Conservation (phyloP, 768 basidiomycete genomes). For the Mycena maculata region DNA sequence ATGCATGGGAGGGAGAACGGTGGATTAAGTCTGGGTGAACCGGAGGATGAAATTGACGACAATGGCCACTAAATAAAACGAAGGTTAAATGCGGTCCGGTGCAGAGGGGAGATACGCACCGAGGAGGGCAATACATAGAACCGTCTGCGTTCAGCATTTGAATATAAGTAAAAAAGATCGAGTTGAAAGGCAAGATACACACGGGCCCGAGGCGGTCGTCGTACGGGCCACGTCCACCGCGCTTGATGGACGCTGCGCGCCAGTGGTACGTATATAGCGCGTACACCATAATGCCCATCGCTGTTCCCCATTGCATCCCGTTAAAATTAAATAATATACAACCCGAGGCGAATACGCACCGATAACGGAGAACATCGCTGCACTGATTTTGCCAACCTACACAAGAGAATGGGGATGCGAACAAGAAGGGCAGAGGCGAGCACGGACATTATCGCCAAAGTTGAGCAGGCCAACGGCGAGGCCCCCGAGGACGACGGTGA, state of each 20-base stretch:
- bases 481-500: slow-evolving; percentile 97
- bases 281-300: slow-evolving; percentile 97
- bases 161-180: slow-evolving; percentile 20
- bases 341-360: slow-evolving; percentile 60
- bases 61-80: slow-evolving; percentile 70
- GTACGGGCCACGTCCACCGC: slow-evolving; percentile 93
- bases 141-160: slow-evolving; percentile 62
- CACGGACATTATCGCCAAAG: slow-evolving; percentile 91
- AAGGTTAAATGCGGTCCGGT: slow-evolving; percentile 5
- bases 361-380: slow-evolving; percentile 95
- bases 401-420: slow-evolving; percentile 4
- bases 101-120: slow-evolving; percentile 54
- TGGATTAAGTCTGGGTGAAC: slow-evolving; percentile 58
- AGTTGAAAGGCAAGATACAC: slow-evolving; percentile 55
- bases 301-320: slow-evolving; percentile 51
- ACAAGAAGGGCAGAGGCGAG: neutral
- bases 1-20: neutral
- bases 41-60: slow-evolving; percentile 88
- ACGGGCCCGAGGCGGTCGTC: slow-evolving; percentile 97
- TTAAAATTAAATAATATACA: neutral
- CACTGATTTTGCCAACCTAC: slow-evolving; percentile 94
- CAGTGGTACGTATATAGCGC: slow-evolving; percentile 96
- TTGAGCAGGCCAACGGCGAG: slow-evolving; percentile 96
- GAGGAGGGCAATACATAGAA: slow-evolving; percentile 85
- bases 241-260: slow-evolving; percentile 92